Conservation (phyloP, 2,329 filamentous ascomycete genomes). For the Colletotrichum higginsianum region DNA sequence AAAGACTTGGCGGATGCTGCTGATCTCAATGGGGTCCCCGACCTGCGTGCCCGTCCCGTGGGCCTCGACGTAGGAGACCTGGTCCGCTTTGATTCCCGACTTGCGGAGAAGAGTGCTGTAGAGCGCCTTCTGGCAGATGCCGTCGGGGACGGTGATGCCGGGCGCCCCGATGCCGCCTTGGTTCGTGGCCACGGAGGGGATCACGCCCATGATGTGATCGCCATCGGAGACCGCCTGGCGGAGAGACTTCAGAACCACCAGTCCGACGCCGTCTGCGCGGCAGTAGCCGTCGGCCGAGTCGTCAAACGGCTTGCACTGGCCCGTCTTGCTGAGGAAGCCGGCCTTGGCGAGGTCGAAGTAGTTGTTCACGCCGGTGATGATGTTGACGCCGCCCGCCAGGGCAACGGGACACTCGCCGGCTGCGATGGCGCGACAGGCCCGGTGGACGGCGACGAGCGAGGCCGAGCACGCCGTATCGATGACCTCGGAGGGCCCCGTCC, state of each 20-base stretch:
- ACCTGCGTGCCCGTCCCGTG: conserved; percentile 64
- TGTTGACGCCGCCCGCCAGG: conserved; percentile 56
- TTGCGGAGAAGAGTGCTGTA: conserved; percentile 42
- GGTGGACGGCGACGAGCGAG: conserved; percentile 52
- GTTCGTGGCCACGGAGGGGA: conserved; percentile 53
- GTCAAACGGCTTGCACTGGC: conserved; percentile 53
- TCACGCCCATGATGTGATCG: conserved; percentile 63
- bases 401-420: conserved; percentile 52
- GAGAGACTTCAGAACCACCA: conserved; percentile 61
- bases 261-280: conserved; percentile 62
- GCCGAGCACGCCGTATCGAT: conserved; percentile 57
- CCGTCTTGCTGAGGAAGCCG: conserved; percentile 50
- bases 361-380: conserved; percentile 46
- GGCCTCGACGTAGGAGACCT: conserved; percentile 54
- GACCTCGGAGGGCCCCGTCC: conserved; percentile 52
- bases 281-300: conserved; percentile 62
- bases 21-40: conserved; percentile 64
- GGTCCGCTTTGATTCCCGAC: background rate
- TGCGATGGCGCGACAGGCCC: conserved; percentile 46
- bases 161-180: conserved; percentile 51
- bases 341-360: conserved; percentile 39
- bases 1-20: conserved; percentile 49
- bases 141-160: conserved; percentile 49
- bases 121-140: conserved; percentile 47
- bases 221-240: conserved; percentile 64